Evolutionary conservation across 768 basidiomycete species (phyloP).

Genomic region (Macrocybe gigantea): DNA sequence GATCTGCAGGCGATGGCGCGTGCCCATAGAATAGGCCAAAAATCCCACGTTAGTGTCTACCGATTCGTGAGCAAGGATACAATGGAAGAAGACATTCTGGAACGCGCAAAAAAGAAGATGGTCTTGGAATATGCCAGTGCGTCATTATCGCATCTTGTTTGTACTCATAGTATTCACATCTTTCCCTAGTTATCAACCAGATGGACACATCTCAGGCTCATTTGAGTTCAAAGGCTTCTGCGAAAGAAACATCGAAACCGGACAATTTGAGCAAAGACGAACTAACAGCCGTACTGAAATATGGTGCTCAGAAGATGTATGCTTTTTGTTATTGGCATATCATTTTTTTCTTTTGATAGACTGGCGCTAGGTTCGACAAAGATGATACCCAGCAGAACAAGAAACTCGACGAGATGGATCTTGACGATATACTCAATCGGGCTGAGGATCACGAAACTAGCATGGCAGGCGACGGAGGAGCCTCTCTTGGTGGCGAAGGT

Average conservation of each 20-base stretch:
- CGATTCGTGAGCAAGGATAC: constrained; percentile 99
- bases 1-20: constrained; percentile 99
- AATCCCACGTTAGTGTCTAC: constrained; percentile 97
- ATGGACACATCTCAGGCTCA: constrained; percentile 99
- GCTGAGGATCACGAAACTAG: constrained; percentile 98
- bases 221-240: constrained; percentile 71
- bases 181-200: constrained; percentile 86
- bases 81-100: constrained; percentile 98
- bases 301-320: constrained; percentile 96
- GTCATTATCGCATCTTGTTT: constrained; percentile 27
- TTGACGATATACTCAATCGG: constrained; percentile 94
- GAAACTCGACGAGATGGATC: constrained; percentile 98
- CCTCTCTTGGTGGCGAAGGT: constrained; percentile 95
- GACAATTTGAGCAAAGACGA: constrained; percentile 94
- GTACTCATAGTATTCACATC: constrained; percentile 5
- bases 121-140: constrained; percentile 97
- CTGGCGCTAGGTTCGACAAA: constrained; percentile 79
- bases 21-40: constrained; percentile 98
- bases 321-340: constrained; percentile 19
- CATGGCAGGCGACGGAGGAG: constrained; percentile 72
- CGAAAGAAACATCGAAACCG: constrained; percentile 68
- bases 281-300: constrained; percentile 94
- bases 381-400: constrained; percentile 89
- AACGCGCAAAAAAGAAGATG: constrained; percentile 99
- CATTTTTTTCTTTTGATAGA: constrained; percentile 10